Base-by-base conservation (phyloP, 2,329 filamentous ascomycete genomes). In the Epicoccum sorghinum region DNA sequence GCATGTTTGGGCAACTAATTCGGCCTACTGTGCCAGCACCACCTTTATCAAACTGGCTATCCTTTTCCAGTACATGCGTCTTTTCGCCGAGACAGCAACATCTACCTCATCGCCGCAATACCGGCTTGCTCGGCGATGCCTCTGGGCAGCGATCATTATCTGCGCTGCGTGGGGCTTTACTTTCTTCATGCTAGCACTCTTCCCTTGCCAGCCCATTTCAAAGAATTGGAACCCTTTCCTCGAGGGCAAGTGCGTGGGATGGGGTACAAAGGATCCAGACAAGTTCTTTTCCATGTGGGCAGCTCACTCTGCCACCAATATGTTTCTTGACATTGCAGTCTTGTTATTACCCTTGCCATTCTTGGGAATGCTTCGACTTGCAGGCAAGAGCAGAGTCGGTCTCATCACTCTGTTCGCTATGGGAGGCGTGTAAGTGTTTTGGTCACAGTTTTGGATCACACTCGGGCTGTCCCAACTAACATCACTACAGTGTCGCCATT, bases 41-140 rank as follows among this genome's bases (percentile, higher is more conserved):
- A 64, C 70, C 3, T 67, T 73, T 10, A 73, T 76, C 55, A 76
- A 76, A 42, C 60, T 76, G 14, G 62, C 73, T 2, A 70, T 76
- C 18, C 64, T 76, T 3, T 61, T 73, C 35, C 73, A 76, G 48
- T 76, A 74, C 37, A 64, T 70, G 13, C 71, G 73, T 10, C 61
- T 76, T 7, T 75, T 74, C 55, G 60, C 65, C 10, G 62, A 65
- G 47, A 52, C 62, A 13, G 50, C 64, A 8, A 46, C 57, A 1
- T 58, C 54, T 8, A 59, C 52, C 2, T 27, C 38, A n/a, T 52
- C 53, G 2, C 4, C 45, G 2, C 50, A 48, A 13, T 63, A 61
- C 35, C 55, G 50, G 1, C 30, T 61, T 5, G 66, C 70, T 2
- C 58, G 61, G 4, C 55, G 49, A 18, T 24, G 68, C 3, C 64